Evolutionary conservation across 371 early-diverging fungal species (phyloP).

Genomic region (Mucor circinelloides): DNA sequence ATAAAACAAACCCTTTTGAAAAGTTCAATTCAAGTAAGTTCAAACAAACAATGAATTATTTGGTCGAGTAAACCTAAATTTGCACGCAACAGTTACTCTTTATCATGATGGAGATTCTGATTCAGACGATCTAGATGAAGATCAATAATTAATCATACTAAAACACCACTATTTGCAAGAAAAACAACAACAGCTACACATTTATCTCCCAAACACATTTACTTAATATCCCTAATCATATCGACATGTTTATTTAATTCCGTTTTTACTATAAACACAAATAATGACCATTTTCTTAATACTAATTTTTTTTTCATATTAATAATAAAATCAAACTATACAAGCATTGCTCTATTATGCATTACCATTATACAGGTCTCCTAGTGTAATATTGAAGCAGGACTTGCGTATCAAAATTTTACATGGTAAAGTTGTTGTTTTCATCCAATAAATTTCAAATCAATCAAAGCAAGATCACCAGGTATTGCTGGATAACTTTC

Average conservation of each 20-base stretch:
- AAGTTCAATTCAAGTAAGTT: conserved; percentile 36
- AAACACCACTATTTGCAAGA: background rate
- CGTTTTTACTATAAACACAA: background rate
- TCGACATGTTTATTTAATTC: background rate
- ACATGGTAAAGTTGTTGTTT: no score
- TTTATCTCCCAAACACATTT: background rate
- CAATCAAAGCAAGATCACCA: no score
- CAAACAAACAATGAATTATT: background rate
- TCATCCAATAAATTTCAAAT: background rate
- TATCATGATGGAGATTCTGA: conserved; percentile 66
- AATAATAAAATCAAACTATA: background rate
- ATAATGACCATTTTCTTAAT: background rate
- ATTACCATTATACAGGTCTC: background rate
- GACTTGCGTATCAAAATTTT: no score
- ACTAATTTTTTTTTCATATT: background rate
- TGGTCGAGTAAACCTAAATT: background rate
- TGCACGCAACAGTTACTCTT: conserved; percentile 52
- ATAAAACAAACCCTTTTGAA: conserved; percentile 30
- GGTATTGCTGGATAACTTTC: no score
- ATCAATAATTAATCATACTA: background rate
- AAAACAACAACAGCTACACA: background rate
- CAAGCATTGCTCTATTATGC: background rate
- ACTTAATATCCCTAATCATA: background rate
- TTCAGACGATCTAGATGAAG: conserved; percentile 13
- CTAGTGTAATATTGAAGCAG: no score